Percentiles rank a stretch among this genome's conserved stretches.
Conservation (phyloP, 2,329 filamentous ascomycete species). For the Aspergillus sp. region DNA sequence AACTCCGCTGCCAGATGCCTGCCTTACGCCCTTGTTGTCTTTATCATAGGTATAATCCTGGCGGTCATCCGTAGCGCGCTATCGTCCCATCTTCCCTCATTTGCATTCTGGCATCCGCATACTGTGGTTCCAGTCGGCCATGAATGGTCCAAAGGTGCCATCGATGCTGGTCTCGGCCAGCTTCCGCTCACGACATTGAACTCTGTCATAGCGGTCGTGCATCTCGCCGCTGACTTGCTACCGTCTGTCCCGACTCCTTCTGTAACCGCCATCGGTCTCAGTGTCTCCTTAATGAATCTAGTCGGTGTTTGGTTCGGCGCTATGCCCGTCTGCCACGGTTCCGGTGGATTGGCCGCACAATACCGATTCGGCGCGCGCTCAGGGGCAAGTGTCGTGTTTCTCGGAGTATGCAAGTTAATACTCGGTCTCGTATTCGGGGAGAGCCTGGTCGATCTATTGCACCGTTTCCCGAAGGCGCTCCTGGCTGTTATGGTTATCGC, state of each 20-base stretch:
- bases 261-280: conserved; percentile 75
- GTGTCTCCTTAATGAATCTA: conserved; percentile 81
- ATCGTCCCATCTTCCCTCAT: conserved; percentile 47
- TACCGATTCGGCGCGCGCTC: conserved; percentile 89
- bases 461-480: conserved; percentile 71
- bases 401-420: conserved; percentile 73
- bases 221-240: conserved; percentile 74
- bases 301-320: conserved; percentile 85
- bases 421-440: conserved; percentile 75
- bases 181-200: conserved; percentile 90
- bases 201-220: conserved; percentile 83
- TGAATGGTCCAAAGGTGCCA: conserved; percentile 55
- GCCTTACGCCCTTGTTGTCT: conserved; percentile 76
- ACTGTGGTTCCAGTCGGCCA: conserved; percentile 46
- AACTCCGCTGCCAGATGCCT: conserved; percentile 60
- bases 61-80: conserved; percentile 51
- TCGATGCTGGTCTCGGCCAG: conserved; percentile 76
- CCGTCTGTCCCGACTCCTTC: conserved; percentile 67
- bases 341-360: conserved; percentile 86
- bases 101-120: conserved; percentile 62
- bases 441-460: conserved; percentile 68
- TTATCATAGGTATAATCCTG: conserved; percentile 66
- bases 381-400: conserved; percentile 76
- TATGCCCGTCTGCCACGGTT: conserved; percentile 94
- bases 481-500: conserved; percentile 88